Evolutionary conservation across 305 asterid species (phyloP), one percentile per base, ranked within the genome.

Genomic region (Vinca major): DNA sequence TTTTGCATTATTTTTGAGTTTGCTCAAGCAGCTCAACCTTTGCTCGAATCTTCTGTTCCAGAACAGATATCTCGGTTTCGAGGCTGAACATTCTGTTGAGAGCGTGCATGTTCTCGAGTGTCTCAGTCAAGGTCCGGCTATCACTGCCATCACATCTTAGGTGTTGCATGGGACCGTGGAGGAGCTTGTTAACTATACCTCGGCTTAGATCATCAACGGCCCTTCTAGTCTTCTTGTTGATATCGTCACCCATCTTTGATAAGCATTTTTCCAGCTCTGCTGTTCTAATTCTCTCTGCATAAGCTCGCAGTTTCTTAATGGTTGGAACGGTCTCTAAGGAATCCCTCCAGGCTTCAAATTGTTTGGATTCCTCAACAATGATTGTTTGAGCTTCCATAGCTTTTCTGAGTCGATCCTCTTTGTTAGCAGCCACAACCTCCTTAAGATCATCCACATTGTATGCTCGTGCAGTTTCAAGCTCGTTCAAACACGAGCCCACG

Each of bases 131-230:
- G 14, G 96, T 87, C 70, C 97, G 81, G 76, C 86, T 88, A 51
- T 93, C 99, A 63, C 91, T 93, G 71, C 97, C 99, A 67, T 91
- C 99, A 63, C 97, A 93, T 81, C 99, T 83, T 53, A 93, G 78
- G 72, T 93, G 99, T 79, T 90, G 96, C 97, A 93, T 90, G 0
- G 99, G 99, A 14, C 99, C 99, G 52, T 91, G 99, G 65, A 93
- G 92, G 47, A 93, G 85, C 80, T 91, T 93, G 86, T 93, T 93
- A 26, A 91, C 90, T 2, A 93, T 89, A 36, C 97, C 99, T 37
- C 91, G 62, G 80, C 97, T 91, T 16, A 93, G 92, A 73, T 90
- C 97, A 69, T 93, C 95, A 5, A 90, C 90, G 1, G 97, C 96
- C 81, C 83, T 90, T 70, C 84, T 73, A 2, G 89, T 80, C 81